Evolutionary conservation across 192 early-diverging fungal genomes (phyloP), one percentile per base, ranked within the genome.

Genomic region (Dissophora ornata): DNA sequence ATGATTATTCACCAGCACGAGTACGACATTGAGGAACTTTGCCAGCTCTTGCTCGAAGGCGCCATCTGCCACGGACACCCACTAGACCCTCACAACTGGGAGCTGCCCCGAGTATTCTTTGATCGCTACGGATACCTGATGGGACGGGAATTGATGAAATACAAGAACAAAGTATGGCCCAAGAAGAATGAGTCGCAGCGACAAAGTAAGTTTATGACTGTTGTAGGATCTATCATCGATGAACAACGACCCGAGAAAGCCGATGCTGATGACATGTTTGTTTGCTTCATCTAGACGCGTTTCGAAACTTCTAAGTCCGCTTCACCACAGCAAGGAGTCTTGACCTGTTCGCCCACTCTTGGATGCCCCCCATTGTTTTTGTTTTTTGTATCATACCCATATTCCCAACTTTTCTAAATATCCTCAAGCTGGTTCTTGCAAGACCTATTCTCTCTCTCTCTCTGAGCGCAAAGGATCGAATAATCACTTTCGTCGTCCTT

Each of bases 51-150:
- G 48, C 62, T 82, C 18, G 66, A 61, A 12, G 69, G 77, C 18
- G 74, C 81, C 12, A 82, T 69, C 32, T 82, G 81, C 61, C 81
- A 82, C 11, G 81, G 81, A 22, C 74, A 79, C 16, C 69, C 81
- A 2, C 19, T 79, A 21, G 75, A 82, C 57, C 74, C 81, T 15
- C 65, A 79, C 45, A 67, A 67, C 44, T 82, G 81, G 81, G 74
- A 82, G 60, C 18, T 79, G 22, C 81, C 81, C 9, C 60, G 64
- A 32, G 81, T 65, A 22, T 79, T 82, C 69, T 82, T 82, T 73
- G 65, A 79, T 48, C 63, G 66, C 36, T 82, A 82, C 50, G 64
- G 60, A 33, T 79, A 67, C 58, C 56, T 82, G 34, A 77, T 77
- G 73, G 73, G 73, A 36, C 50, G 50, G 19, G 73, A 77, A 11